Base-by-base conservation (phyloP, 2,329 filamentous ascomycete species). In the Calonectria ilicicola region DNA sequence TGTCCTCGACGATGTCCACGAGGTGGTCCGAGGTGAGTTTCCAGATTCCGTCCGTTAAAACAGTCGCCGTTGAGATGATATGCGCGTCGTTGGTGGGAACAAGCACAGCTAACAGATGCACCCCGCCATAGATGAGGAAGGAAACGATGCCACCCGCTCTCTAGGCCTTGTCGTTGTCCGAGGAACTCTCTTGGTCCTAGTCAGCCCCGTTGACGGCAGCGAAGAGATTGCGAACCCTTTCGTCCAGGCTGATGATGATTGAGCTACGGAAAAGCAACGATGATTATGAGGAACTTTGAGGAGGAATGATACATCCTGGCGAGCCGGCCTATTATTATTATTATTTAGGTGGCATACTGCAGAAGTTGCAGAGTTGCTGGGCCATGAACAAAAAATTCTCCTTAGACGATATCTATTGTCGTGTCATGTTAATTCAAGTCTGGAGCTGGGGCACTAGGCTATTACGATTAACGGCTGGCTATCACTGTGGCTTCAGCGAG, bases 181-280 rank as follows among this genome's bases (percentile, higher is more conserved):
- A 76, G 97, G 97, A 73, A 98, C 97, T 9, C 88, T 99, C 58
- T 91, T 99, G 68, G 96, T 98, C 46, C 90, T 98, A 74, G 95
- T 99, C 82, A 97, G 95, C 74, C 97, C 97, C 5, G 90, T 97
- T 65, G 96, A 98, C 81, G 97, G 97, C 69, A 98, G 95, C 85
- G 96, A 98, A 85, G 93, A 96, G 85, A 99, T 99, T 80, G 91
- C 94, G 79, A 99, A 99, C 83, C 97, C 97, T 0, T 99, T 98
- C 81, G 87, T 94, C 66, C 92, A 95, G 81, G 88, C 90, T 27
- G 93, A 95, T 60, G 93, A 95, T 77, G 91, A 88, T 62, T 87
- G 83, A 87, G 56, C 27, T 29, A 26, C 14, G 15, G 58, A 67
- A 26, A 19, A 5, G 40, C 35, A 21, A 70, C 65, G 15, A 21